phyloP scores from a whole-genome alignment of 2,329 filamentous ascomycete genomes.

The Dendryphion nanum region DNA sequence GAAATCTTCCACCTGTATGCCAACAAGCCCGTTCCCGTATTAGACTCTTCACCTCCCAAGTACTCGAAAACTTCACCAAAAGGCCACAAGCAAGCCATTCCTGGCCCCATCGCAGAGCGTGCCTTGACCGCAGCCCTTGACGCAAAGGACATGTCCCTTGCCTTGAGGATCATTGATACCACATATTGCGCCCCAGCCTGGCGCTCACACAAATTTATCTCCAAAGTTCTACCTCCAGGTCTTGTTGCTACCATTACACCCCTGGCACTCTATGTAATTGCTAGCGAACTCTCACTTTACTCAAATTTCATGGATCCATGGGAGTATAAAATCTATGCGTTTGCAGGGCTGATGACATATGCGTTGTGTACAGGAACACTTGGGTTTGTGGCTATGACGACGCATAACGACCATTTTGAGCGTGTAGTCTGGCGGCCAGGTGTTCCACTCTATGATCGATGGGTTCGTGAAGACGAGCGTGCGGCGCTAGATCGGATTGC shows the following conservation, averaged over 20 bases:
- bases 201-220: constrained; percentile 64
- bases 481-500: constrained; percentile 84
- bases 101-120: constrained; percentile 65
- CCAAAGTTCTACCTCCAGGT: constrained; percentile 61
- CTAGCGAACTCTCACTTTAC: constrained; percentile 63
- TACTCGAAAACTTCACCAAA: constrained; percentile 60
- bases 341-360: constrained; percentile 80
- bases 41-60: constrained; percentile 51
- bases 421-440: constrained; percentile 88
- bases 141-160: constrained; percentile 72
- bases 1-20: constrained; percentile 80
- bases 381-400: constrained; percentile 80
- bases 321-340: constrained; percentile 73
- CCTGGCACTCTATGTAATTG: constrained; percentile 67
- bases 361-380: constrained; percentile 76
- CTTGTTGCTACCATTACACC: constrained; percentile 59
- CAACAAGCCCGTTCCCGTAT: constrained; percentile 70
- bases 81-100: constrained; percentile 68
- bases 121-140: constrained; percentile 80
- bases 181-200: constrained; percentile 68
- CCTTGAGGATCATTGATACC: constrained; percentile 71
- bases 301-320: constrained; percentile 75
- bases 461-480: constrained; percentile 87
- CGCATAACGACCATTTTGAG: constrained; percentile 91
- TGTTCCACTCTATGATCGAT: constrained; percentile 75